Evolutionary conservation across 768 basidiomycete species (phyloP).

Genomic region (Lyophyllum semitale): DNA sequence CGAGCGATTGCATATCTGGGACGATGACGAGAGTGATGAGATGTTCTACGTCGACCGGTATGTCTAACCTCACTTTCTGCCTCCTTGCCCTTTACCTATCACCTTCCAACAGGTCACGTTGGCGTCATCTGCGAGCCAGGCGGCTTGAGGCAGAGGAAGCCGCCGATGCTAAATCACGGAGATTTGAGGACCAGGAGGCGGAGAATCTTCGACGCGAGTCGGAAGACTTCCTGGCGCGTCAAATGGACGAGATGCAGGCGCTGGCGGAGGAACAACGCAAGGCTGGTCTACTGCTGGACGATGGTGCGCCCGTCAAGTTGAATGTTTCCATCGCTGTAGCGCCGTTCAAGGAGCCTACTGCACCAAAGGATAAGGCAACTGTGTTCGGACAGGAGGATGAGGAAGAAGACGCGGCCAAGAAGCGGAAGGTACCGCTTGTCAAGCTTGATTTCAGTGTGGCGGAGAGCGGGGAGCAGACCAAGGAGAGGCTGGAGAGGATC

Average conservation of each 20-base stretch:
- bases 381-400: constrained; percentile 84
- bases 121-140: constrained; percentile 78
- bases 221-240: constrained; percentile 89
- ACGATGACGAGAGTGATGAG: constrained; percentile 93
- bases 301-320: constrained; percentile 87
- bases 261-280: constrained; percentile 89
- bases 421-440: constrained; percentile 84
- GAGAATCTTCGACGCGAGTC: constrained; percentile 88
- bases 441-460: constrained; percentile 89
- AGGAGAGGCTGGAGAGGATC: constrained; percentile 80
- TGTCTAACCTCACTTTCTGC: constrained; percentile 20
- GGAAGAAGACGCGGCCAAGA: constrained; percentile 82
- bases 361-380: constrained; percentile 52
- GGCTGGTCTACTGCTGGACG: constrained; percentile 87
- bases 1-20: constrained; percentile 83
- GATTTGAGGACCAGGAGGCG: constrained; percentile 82
- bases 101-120: constrained; percentile 62
- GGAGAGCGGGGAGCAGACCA: constrained; percentile 76
- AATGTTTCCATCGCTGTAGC: constrained; percentile 69
- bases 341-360: constrained; percentile 38
- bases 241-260: constrained; percentile 96
- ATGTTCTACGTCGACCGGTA: constrained; percentile 91
- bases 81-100: background rate
- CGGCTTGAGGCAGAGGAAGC: constrained; percentile 77
- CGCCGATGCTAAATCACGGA: constrained; percentile 81